phyloP scores from a whole-genome alignment of 768 basidiomycete species.

The Mycena leptocephala region DNA sequence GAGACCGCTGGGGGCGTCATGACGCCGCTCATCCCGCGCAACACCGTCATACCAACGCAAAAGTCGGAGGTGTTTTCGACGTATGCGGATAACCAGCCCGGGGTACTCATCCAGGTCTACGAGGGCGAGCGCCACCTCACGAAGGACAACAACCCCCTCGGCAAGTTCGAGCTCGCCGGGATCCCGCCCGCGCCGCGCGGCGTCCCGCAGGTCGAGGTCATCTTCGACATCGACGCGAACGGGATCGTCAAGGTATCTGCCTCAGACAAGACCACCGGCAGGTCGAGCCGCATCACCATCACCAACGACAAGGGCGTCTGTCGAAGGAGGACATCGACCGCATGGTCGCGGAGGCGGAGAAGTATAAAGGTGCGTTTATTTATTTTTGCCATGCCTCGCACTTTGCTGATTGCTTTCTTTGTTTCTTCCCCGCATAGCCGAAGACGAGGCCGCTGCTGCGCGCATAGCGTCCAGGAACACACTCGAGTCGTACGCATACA shows the following conservation, averaged over 20 bases:
- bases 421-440: conserved; percentile 44
- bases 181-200: background rate
- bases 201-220: background rate
- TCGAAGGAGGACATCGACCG: background rate
- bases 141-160: background rate
- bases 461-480: conserved; percentile 80
- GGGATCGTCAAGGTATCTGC: background rate
- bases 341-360: background rate
- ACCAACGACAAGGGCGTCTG: conserved; percentile 1
- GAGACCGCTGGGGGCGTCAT: background rate
- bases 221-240: background rate
- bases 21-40: background rate
- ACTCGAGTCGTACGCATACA: conserved; percentile 85
- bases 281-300: background rate
- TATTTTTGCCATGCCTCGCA: background rate
- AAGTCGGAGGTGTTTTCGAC: background rate
- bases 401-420: background rate
- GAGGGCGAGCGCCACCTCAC: background rate
- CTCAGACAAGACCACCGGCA: background rate
- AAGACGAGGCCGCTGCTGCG: conserved; percentile 74
- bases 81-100: background rate
- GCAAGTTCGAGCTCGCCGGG: background rate
- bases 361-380: conserved; percentile 2
- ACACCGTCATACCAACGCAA: background rate
- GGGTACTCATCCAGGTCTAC: background rate